These are phyloP conservation scores for Alternaria postmessia DNA, from an alignment of 2,329 filamentous ascomycete genomes.

Conservation along the genomic window DNA sequence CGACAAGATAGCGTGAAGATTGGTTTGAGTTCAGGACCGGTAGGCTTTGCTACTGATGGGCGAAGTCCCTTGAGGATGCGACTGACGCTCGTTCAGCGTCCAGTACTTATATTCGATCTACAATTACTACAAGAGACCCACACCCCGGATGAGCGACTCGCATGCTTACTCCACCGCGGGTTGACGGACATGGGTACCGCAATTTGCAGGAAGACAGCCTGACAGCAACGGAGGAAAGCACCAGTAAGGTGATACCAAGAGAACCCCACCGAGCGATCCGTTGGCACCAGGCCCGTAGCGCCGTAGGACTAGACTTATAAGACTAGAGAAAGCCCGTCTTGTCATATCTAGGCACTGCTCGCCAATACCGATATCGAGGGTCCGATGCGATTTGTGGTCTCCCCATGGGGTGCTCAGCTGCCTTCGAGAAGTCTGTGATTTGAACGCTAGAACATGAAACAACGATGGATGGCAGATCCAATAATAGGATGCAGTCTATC, in stretches of 20 bases:
- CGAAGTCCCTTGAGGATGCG: conserved; percentile 23
- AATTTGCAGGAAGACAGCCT: conserved; percentile 22
- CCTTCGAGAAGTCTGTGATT: conserved; percentile 21
- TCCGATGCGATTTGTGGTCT: conserved; percentile 22
- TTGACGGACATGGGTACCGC: conserved; percentile 27
- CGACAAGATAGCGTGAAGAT: background rate
- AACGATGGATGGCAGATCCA: conserved; percentile 14
- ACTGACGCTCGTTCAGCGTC: conserved; percentile 13
- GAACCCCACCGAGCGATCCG: conserved; percentile 27
- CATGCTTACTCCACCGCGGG: conserved; percentile 8
- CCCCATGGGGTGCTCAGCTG: conserved; percentile 23
- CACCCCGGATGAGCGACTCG: background rate
- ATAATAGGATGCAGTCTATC: conserved; percentile 1
- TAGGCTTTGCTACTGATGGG: conserved; percentile 22
- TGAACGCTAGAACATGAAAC: conserved; percentile 15
- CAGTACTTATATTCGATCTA: conserved; percentile 30
- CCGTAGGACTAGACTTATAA: conserved; percentile 26
- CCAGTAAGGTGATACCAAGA: conserved; percentile 28
- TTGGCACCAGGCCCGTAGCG: conserved; percentile 33
- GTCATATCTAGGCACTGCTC: conserved; percentile 11
- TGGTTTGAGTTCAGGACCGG: background rate
- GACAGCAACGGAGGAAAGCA: conserved; percentile 15
- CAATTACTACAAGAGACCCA: conserved; percentile 7
- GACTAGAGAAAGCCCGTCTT: conserved; percentile 15
- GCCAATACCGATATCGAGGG: conserved; percentile 20